These are phyloP conservation scores for Verticillium alfalfae DNA, from an alignment of 2,329 filamentous ascomycete species.

Conservation along the genomic window DNA sequence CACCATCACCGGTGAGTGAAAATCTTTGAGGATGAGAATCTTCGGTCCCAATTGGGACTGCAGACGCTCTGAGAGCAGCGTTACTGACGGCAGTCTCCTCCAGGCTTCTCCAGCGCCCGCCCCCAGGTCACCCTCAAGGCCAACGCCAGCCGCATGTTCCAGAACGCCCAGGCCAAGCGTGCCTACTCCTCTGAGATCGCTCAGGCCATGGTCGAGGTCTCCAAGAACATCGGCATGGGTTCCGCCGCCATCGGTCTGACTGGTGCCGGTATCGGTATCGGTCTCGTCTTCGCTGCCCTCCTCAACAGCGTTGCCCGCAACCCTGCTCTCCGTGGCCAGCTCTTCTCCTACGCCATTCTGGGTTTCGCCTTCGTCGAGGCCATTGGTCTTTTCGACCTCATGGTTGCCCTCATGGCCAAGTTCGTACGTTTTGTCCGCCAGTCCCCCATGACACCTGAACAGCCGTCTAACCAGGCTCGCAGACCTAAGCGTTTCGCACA, in stretches of 20 bases:
- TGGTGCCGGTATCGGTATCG: slow-evolving; percentile 92
- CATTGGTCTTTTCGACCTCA: slow-evolving; percentile 83
- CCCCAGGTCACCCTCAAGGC: slow-evolving; percentile 62
- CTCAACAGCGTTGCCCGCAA: slow-evolving; percentile 88
- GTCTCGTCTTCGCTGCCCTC: slow-evolving; percentile 87
- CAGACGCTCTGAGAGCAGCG: neutral
- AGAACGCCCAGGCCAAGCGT: slow-evolving; percentile 55
- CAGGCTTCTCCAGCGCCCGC: slow-evolving; percentile 59
- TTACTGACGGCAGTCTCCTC: slow-evolving; percentile 24
- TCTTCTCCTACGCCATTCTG: slow-evolving; percentile 94
- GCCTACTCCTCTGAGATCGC: slow-evolving; percentile 86
- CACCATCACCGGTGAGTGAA: slow-evolving; percentile 65
- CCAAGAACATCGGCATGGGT: slow-evolving; percentile 87
- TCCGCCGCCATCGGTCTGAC: slow-evolving; percentile 86
- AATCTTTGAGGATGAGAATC: slow-evolving; percentile 2
- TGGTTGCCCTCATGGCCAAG: slow-evolving; percentile 93
- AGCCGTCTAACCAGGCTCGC: neutral
- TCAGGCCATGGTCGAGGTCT: slow-evolving; percentile 83
- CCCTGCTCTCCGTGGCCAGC: slow-evolving; percentile 89
- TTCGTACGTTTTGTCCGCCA: slow-evolving; percentile 52
- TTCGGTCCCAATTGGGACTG: neutral
- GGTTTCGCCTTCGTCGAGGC: slow-evolving; percentile 94
- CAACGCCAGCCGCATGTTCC: slow-evolving; percentile 60
- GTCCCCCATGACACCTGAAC: neutral
- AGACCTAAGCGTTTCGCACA: slow-evolving; percentile 11